Base-by-base conservation (phyloP, 169 alveolate genomes). In the Toxoplasma gondii region DNA sequence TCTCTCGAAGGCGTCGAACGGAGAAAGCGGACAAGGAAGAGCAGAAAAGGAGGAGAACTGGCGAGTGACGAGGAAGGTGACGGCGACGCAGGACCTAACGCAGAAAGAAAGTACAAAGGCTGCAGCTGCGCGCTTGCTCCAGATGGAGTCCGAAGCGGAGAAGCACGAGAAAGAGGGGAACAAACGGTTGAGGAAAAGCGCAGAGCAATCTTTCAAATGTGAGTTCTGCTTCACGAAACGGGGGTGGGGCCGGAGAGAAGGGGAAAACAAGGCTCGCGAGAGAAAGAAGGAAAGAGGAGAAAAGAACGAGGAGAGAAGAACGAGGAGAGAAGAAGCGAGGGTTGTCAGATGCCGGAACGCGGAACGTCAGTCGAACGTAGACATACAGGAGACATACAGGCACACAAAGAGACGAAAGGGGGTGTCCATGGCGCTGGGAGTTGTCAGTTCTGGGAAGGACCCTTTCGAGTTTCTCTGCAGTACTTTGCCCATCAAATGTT, bases 111-210 rank as follows among this genome's bases (percentile, higher is more conserved):
- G 88, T 0, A 82, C 95, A 24, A 82, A 91, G 44, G 95, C 95
- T 22, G 95, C 95, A 31, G 95, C 95, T 43, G 95, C 95, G 31
- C 92, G 95, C 29, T 92, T 92, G 38, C 80, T 92, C 44, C 49
- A 88, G 24, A 44, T 82, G 81, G 95, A 92, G 27, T 53, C n/a
- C 49, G 70, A 82, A 27, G 92, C 54, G 39, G 88, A 82, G 41
- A 74, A 7, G 39, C 24, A 41, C 84, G 84, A 27, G n/a, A 19
- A 10, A 16, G 74, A 64, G 24, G 34, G 34, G 19, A 53, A 53
- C 74, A 64, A 64, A 19, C 5, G 4, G 27, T n/a, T 92, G 91
- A 69, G 64, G 36, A 92, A 45, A 67, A 92, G 83, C 88, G 88
- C 92, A 36, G 74, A 92, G 39, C 95, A 92, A 64, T 83, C 95